phyloP scores from a whole-genome alignment of 2,329 filamentous ascomycete species.

The Atkinsonella texensis region DNA sequence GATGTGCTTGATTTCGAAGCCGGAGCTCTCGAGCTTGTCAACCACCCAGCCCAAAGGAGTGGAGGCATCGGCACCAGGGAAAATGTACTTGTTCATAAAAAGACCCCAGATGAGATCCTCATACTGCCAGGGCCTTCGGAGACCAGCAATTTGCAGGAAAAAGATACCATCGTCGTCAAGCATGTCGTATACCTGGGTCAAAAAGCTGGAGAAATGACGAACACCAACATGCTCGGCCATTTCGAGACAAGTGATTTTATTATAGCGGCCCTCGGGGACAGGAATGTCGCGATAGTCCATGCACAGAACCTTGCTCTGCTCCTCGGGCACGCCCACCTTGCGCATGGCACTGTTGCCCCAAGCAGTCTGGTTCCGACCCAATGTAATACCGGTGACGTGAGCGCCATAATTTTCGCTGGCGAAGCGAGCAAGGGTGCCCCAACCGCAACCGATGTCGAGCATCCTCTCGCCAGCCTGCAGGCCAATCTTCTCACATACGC shows the following conservation, averaged over 20 bases:
- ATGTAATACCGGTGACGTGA: conserved; percentile 76
- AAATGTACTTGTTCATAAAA: conserved; percentile 99
- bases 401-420: conserved; percentile 88
- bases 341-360: conserved; percentile 91
- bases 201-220: conserved; percentile 70
- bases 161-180: conserved; percentile 92
- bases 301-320: conserved; percentile 86
- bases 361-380: conserved; percentile 89
- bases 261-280: conserved; percentile 55
- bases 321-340: conserved; percentile 68
- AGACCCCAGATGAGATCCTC: conserved; percentile 97
- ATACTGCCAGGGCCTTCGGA: conserved; percentile 93
- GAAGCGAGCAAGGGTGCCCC: conserved; percentile 91
- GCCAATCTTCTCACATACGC: conserved; percentile 92
- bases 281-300: conserved; percentile 96
- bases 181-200: conserved; percentile 85
- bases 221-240: conserved; percentile 99
- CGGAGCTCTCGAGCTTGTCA: conserved; percentile 64
- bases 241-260: conserved; percentile 95
- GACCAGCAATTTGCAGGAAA: conserved; percentile 89
- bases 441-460: conserved; percentile 94
- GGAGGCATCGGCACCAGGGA: conserved; percentile 91
- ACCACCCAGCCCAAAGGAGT: conserved; percentile 84
- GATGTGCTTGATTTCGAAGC: conserved; percentile 68
- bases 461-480: conserved; percentile 70